Percentiles rank a stretch among this genome's conserved stretches.
Evolutionary conservation across 2,329 filamentous ascomycete genomes (phyloP).

Genomic region (Cladosporium velox): DNA sequence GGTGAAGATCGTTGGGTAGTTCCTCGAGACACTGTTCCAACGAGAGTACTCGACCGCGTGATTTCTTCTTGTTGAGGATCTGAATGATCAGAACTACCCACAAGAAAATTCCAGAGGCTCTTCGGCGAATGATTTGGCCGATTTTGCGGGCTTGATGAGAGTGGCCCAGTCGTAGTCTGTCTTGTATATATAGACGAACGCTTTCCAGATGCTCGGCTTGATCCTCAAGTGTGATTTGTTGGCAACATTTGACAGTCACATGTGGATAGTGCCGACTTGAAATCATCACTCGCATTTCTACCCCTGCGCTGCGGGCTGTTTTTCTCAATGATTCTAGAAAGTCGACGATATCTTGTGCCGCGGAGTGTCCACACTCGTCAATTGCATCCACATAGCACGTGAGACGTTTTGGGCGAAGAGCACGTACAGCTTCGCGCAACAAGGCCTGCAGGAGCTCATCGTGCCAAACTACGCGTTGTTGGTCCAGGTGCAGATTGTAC

Average conservation of each 20-base stretch:
- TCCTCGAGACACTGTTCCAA: conserved; percentile 41
- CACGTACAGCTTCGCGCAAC: neutral
- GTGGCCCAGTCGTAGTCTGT: conserved; percentile 38
- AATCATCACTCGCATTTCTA: conserved; percentile 29
- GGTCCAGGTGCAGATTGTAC: neutral
- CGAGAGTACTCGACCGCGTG: conserved; percentile 32
- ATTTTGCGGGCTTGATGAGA: conserved; percentile 40
- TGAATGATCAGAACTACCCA: conserved; percentile 50
- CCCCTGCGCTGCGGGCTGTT: conserved; percentile 44
- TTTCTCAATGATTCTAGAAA: conserved; percentile 39
- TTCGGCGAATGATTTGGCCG: conserved; percentile 35
- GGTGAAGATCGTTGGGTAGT: conserved; percentile 45
- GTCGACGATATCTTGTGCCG: conserved; percentile 42
- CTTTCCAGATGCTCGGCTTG: conserved; percentile 39
- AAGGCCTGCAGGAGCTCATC: too few relatives aligned
- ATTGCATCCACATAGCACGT: conserved; percentile 49
- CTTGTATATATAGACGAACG: conserved; percentile 43
- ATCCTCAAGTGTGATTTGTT: conserved; percentile 39
- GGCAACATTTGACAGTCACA: conserved; percentile 38
- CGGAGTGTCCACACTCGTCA: conserved; percentile 47
- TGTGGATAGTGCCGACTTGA: conserved; percentile 50
- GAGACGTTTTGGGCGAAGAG: conserved; percentile 31
- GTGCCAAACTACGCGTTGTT: too few relatives aligned
- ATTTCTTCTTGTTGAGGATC: conserved; percentile 49
- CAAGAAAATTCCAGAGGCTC: conserved; percentile 48